A percentile compares a stretch with the other conserved stretches of the same genome.
Evolutionary conservation across 768 basidiomycete genomes (phyloP).

Genomic region (Bullera alba): DNA sequence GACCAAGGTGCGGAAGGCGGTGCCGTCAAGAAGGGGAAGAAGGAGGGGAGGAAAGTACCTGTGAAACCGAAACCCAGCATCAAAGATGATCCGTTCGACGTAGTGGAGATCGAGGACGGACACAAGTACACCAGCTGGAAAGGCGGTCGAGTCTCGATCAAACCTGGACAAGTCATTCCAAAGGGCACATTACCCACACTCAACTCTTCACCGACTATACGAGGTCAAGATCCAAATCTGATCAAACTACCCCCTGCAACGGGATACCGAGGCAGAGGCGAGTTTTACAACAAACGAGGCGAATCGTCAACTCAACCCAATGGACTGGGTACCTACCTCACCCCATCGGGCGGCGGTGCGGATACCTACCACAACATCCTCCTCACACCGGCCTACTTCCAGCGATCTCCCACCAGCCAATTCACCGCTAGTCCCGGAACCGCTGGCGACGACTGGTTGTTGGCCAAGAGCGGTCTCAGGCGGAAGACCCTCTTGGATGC

Average conservation of each 20-base stretch:
- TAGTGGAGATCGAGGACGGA: conserved; percentile 28
- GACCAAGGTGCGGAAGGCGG: neutral
- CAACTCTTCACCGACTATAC: neutral
- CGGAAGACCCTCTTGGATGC: conserved; percentile 15
- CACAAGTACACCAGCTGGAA: conserved; percentile 38
- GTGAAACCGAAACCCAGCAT: neutral
- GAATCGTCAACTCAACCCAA: no score
- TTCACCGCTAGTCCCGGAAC: neutral
- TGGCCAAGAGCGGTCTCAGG: neutral
- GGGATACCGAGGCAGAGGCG: conserved; percentile 1
- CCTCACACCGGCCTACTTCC: conserved; percentile 32
- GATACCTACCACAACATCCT: conserved; percentile 35
- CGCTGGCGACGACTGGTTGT: neutral
- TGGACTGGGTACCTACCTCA: no score
- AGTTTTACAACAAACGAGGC: no score
- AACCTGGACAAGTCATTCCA: conserved; percentile 32
- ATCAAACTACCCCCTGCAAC: no score
- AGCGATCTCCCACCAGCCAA: conserved; percentile 8
- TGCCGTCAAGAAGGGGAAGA: conserved; percentile 3
- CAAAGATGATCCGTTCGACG: conserved; percentile 27
- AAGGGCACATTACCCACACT: neutral
- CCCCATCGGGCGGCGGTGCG: no score
- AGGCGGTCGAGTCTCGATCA: conserved; percentile 34
- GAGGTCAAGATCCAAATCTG: conserved; percentile 6
- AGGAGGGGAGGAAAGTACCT: conserved; percentile 7